phyloP scores from a whole-genome alignment of 2,329 filamentous ascomycete species.

The Cephalotrichum gorgonifer region DNA sequence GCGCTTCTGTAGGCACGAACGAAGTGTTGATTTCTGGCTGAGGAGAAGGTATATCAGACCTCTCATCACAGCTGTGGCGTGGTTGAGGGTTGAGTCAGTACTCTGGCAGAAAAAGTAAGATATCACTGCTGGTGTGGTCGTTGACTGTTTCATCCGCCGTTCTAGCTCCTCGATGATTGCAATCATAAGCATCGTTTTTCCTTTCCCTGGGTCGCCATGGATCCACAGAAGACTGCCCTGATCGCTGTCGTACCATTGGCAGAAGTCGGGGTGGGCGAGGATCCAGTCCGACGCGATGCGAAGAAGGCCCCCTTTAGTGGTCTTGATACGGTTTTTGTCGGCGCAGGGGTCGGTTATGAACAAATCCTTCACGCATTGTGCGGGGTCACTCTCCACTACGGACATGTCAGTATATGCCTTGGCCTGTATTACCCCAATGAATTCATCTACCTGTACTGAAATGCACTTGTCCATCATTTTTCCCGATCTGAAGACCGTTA shows the following conservation, averaged over 20 bases:
- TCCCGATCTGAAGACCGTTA: too few species aligned
- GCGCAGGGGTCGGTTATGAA: background rate
- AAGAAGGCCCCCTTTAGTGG: background rate
- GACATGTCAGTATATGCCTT: too few species aligned
- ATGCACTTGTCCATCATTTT: too few species aligned
- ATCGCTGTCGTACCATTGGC: background rate
- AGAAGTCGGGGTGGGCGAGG: background rate
- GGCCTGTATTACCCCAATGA: too few species aligned
- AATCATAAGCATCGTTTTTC: background rate
- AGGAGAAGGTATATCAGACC: background rate
- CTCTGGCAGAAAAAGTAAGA: background rate
- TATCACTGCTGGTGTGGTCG: background rate
- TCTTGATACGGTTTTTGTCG: background rate
- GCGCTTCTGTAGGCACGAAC: background rate
- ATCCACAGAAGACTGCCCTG: background rate
- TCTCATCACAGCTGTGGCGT: background rate
- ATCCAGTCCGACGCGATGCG: background rate
- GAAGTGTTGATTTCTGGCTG: background rate
- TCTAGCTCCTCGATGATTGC: background rate
- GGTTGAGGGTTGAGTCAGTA: background rate
- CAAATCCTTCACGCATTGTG: background rate
- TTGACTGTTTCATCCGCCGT: too few species aligned
- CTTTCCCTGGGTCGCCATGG: background rate
- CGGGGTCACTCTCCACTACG: too few species aligned
- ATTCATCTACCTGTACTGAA: too few species aligned